phyloP scores from a whole-genome alignment of 768 basidiomycete genomes.

The Lactarius hengduanensis region DNA sequence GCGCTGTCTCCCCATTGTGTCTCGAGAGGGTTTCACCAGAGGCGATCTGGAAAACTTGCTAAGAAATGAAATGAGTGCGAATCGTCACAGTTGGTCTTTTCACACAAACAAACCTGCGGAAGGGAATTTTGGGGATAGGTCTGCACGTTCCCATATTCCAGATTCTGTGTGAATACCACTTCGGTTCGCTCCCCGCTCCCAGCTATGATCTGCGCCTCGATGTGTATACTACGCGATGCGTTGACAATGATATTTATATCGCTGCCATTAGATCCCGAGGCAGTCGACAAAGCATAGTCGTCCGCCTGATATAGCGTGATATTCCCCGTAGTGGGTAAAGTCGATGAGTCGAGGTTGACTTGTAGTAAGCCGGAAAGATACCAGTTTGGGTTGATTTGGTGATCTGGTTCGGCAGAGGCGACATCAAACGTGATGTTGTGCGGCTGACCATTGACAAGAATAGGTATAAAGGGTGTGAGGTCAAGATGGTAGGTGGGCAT shows the following conservation, averaged over 20 bases:
- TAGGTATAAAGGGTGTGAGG: background rate
- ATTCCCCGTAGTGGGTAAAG: constrained; percentile 62
- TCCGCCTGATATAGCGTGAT: constrained; percentile 60
- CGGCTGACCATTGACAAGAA: constrained; percentile 33
- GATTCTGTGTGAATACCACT: constrained; percentile 59
- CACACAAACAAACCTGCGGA: constrained; percentile 37
- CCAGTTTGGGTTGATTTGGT: constrained; percentile 73
- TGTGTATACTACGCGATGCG: constrained; percentile 54
- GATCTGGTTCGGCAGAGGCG: constrained; percentile 63
- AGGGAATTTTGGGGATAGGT: constrained; percentile 39
- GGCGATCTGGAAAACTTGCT: constrained; percentile 47
- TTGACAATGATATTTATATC: constrained; percentile 42
- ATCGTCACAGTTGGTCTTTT: background rate
- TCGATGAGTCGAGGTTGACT: constrained; percentile 63
- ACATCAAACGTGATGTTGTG: constrained; percentile 76
- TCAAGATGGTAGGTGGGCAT: background rate
- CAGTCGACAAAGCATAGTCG: constrained; percentile 50
- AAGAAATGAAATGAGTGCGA: background rate
- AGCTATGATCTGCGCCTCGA: constrained; percentile 58
- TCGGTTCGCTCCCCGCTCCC: constrained; percentile 58
- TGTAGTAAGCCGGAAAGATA: constrained; percentile 70
- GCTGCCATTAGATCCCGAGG: too few relatives aligned
- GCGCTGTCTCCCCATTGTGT: constrained; percentile 45
- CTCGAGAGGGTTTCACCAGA: constrained; percentile 48
- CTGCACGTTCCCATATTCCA: constrained; percentile 59